Conservation (phyloP, 306 rosid genomes). For the Abrus pulchellus region DNA sequence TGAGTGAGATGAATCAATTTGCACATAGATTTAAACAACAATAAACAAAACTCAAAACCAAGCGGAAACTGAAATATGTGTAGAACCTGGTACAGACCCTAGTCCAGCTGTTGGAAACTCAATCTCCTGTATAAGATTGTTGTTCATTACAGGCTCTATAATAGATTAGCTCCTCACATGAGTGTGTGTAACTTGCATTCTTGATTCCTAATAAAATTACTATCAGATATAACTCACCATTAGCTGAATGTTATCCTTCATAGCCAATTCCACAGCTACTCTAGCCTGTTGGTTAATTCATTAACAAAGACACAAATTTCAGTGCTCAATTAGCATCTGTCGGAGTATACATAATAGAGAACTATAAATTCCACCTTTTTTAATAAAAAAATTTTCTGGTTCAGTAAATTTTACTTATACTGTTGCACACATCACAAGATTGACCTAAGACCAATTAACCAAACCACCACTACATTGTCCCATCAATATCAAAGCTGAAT, state of each 20-base stretch:
- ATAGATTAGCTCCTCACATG: conserved; percentile 16
- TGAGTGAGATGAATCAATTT: conserved; percentile 31
- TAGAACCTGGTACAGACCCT: conserved; percentile 88
- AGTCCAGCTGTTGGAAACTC: conserved; percentile 98
- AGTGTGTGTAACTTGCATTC: conserved; percentile 33
- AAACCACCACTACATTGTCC: conserved; percentile 9
- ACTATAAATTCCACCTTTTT: conserved; percentile 1
- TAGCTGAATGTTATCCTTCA: conserved; percentile 76
- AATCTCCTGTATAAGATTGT: conserved; percentile 77
- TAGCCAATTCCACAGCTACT: conserved; percentile 79
- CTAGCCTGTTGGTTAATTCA: conserved; percentile 68
- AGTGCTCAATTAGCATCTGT: conserved; percentile 33
- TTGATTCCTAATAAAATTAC: conserved; percentile 38
- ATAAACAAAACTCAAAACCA: background rate
- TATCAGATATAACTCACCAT: conserved; percentile 70
- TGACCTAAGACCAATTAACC: background rate
- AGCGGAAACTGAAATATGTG: conserved; percentile 24
- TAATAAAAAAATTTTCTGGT: background rate
- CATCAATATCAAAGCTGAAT: background rate
- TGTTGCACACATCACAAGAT: background rate
- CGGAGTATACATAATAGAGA: conserved; percentile 17
- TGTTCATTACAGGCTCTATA: conserved; percentile 51
- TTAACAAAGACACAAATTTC: conserved; percentile 33
- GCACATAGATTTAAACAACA: conserved; percentile 9
- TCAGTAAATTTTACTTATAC: conserved; percentile 14